These are phyloP conservation scores for Leccinellum luteum DNA, from an alignment of 768 basidiomycete species.

Conservation along the genomic window DNA sequence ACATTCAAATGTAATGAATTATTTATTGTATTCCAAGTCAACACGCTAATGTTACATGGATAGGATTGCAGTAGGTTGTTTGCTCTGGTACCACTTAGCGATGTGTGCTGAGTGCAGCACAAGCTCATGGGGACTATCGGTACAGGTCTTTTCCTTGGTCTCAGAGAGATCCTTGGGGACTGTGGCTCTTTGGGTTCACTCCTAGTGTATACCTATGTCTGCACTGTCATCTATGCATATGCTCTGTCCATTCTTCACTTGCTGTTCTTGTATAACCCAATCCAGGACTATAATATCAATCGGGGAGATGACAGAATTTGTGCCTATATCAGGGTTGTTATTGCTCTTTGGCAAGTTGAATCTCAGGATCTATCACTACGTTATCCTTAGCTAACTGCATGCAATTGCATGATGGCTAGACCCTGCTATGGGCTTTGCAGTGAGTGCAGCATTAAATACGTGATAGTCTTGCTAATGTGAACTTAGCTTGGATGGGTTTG, in stretches of 20 bases:
- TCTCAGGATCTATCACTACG: neutral
- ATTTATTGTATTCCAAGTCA: neutral
- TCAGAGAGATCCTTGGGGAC: conserved; percentile 27
- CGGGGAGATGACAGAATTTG: conserved; percentile 30
- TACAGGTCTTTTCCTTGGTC: conserved; percentile 31
- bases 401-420: conserved; percentile 34
- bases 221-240: conserved; percentile 29
- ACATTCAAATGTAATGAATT: conserved; percentile 18
- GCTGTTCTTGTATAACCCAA: neutral
- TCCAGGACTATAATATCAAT: conserved; percentile 28
- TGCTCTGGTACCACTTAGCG: neutral
- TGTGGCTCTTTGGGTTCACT: conserved; percentile 30
- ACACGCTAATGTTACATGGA: neutral
- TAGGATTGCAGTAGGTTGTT: conserved; percentile 23
- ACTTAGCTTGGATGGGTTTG: conserved; percentile 26
- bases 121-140: conserved; percentile 31
- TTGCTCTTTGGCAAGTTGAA: conserved; percentile 23
- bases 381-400: neutral
- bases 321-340: conserved; percentile 29
- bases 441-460: conserved; percentile 6
- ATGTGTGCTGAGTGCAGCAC: neutral
- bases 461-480: neutral
- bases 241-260: neutral
- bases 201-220: conserved; percentile 27
- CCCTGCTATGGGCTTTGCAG: conserved; percentile 31